Base-by-base conservation (phyloP, 805 yeast species). In the Phaffomyces antillensis region DNA sequence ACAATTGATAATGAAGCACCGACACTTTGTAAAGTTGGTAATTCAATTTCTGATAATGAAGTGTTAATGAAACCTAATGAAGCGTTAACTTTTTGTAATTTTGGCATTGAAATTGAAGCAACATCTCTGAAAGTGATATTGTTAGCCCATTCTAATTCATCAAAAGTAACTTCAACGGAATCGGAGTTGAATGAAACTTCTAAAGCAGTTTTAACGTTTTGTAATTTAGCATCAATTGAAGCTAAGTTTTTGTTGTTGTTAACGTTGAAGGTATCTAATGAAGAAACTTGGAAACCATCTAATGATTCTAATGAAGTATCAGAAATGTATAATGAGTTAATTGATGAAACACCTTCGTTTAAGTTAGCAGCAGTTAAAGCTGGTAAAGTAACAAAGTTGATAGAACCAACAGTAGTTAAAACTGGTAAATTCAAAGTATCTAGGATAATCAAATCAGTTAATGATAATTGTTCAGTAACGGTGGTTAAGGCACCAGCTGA, bases 231-330 rank as follows among this genome's bases (percentile, higher is more conserved):
- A 63, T 83, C 76, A 57, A 85, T 77, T 48, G 86, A 66, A 56
- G 73, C 78, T 66, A 93, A 78, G 64, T 82, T 77, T 55, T 66
- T 71, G 81, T 93, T 93, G 84, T 93, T 93, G 89, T 89, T 90
- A 61, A 93, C 77, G 73, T 91, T 74, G 71, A 83, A 82, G 42
- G 62, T 64, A 49, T 62, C 68, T 60, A 63, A 72, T 62, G 62
- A 66, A 59, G 57, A 67, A 42, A 75, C 77, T 49, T 69, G 71
- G 60, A 84, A 73, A 67, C 93, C 93, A 45, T 75, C 77, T 60
- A 86, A 76, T 41, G 82, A 68, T 60, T 73, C 73, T 63, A 86
- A 73, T 55, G 79, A 72, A 53, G 93, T 85, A 70, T 86, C 90
- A 42, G 91, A 77, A 59, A 86, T 76, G 63, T 71, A 64, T 56